Conservation (phyloP, 164 flowering plant genomes). For the Brasenia schreberi region DNA sequence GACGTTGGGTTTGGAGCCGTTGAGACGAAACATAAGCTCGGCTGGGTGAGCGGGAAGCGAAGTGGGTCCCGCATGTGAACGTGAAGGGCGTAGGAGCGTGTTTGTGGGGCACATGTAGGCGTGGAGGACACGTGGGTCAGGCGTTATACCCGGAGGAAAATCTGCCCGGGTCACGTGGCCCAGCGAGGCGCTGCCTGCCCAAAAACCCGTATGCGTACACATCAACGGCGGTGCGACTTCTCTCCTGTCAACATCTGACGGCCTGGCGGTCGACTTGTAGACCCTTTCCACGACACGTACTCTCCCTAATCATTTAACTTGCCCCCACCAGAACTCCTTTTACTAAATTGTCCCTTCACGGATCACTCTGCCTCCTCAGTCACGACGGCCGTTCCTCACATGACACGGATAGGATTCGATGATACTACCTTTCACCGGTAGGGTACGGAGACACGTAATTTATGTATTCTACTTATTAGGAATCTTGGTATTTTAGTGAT, state of each 20-base stretch:
- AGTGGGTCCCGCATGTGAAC: too few relatives aligned
- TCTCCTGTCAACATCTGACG: slow-evolving; percentile 14
- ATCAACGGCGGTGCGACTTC: not conserved
- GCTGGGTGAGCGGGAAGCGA: too few relatives aligned
- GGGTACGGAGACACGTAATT: too few relatives aligned
- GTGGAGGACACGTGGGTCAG: slow-evolving; percentile 4
- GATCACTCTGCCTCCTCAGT: too few relatives aligned
- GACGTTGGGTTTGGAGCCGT: too few relatives aligned
- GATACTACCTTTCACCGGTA: not conserved
- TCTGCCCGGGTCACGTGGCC: not conserved
- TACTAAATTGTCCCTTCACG: not conserved
- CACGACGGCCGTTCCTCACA: too few relatives aligned
- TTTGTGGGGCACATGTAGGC: not conserved
- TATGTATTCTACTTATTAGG: not conserved
- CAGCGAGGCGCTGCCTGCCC: not conserved
- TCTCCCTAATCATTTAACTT: slow-evolving; percentile 48
- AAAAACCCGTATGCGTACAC: not conserved
- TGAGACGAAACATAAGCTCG: too few relatives aligned
- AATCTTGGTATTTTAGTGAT: not conserved
- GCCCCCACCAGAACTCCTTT: not conserved
- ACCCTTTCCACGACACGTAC: slow-evolving; percentile 32
- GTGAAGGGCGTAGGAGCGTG: not conserved
- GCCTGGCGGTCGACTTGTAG: slow-evolving; percentile 52
- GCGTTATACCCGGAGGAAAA: not conserved
- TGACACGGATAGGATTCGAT: not conserved